Conservation (phyloP, 495 filamentous ascomycete genomes). For the Rhizodiscina lignyota region DNA sequence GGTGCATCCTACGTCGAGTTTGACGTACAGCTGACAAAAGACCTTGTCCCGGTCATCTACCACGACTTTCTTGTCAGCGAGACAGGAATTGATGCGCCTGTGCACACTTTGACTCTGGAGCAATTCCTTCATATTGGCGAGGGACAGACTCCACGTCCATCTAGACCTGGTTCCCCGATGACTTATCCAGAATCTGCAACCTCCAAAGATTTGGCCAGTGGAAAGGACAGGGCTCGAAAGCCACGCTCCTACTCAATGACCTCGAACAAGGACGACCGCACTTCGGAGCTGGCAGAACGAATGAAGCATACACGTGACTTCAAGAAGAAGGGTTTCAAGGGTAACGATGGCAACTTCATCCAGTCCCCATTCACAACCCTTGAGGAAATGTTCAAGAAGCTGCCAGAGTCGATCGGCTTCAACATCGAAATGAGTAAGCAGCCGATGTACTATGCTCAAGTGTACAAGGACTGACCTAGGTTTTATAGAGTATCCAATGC, state of each 20-base stretch:
- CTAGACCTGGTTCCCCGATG: slow-evolving; percentile 29
- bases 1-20: slow-evolving; percentile 84
- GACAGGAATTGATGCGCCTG: slow-evolving; percentile 92
- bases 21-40: slow-evolving; percentile 95
- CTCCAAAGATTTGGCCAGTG: slow-evolving; percentile 1
- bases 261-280: slow-evolving; percentile 27
- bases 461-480: no score
- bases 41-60: slow-evolving; percentile 96
- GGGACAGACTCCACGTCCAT: slow-evolving; percentile 25
- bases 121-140: slow-evolving; percentile 81
- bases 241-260: slow-evolving; percentile 22
- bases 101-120: slow-evolving; percentile 86
- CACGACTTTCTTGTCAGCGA: slow-evolving; percentile 98
- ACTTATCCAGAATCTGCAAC: background rate
- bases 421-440: slow-evolving; percentile 99
- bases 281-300: slow-evolving; percentile 56
- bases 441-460: no score
- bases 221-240: slow-evolving; percentile 1
- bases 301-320: slow-evolving; percentile 97
- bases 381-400: slow-evolving; percentile 75
- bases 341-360: slow-evolving; percentile 84
- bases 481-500: slow-evolving; percentile 99
- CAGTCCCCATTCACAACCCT: slow-evolving; percentile 90
- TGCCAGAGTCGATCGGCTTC: slow-evolving; percentile 72
- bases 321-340: slow-evolving; percentile 88